Evolutionary conservation across 2,329 filamentous ascomycete genomes (phyloP), one percentile per base, ranked within the genome.

Genomic region (Curvularia spicifera): DNA sequence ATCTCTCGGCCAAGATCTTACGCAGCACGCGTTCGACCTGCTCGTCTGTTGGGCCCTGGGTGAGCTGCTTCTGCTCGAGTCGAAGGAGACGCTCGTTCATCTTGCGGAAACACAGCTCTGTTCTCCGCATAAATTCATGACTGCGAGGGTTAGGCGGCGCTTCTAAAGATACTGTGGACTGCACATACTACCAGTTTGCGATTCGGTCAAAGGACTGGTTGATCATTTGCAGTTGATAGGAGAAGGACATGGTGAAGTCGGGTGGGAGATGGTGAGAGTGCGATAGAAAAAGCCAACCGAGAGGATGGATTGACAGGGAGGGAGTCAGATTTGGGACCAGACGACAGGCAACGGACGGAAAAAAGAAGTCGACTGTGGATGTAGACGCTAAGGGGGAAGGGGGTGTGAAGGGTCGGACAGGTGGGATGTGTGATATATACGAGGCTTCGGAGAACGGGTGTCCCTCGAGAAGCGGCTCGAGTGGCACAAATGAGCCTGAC

Each of bases 21-120:
- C 72, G 70, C n/a, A 75, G 63, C 2, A 73, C 64, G 45, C 72
- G 68, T 53, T 76, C 73, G 4, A 76, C 64, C 43, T 76, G 73
- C 54, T 75, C 73, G 45, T 76, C 73, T 18, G 60, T 70, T 5
- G 68, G 71, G 3, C 63, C 67, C 26, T 62, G 59, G 45, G 53
- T 54, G 5, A 63, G 46, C 29, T 73, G 68, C 26, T 58, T 69
- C 47, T 68, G 59, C 44, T 76, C 73, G 13, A 76, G 65, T 12
- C 56, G 59, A 9, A 60, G 24, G 13, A 74, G 48, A 13, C 73
- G 72, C 31, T 72, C 56, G 46, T 71, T 67, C 26, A 76, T 37
- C 29, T 68, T 61, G 52, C 61, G 64, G 55, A 76, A 71, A 24
- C 67, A 66, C 40, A 63, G 46, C 54, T 76, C 73, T 5, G 70